phyloP scores from a whole-genome alignment of 1,284 basidiomycete genomes.

The Trichosporon coremiiforme region DNA sequence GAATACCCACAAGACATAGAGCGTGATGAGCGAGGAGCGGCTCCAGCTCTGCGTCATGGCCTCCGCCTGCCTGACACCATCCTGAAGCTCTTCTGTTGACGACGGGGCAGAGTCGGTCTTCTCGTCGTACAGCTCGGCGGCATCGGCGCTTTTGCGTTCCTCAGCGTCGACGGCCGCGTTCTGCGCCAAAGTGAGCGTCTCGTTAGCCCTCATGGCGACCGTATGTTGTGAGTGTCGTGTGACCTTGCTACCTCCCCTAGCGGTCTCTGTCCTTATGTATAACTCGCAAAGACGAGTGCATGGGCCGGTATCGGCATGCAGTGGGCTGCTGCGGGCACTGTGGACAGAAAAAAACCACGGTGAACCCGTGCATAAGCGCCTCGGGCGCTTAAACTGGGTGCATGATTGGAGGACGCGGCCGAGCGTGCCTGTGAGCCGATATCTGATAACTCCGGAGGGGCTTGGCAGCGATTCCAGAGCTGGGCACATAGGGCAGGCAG shows the following conservation, averaged over 20 bases:
- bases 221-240: background rate
- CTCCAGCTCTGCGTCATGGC: constrained; percentile 48
- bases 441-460: background rate
- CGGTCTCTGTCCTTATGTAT: background rate
- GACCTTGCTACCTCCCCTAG: too few species aligned
- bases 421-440: background rate
- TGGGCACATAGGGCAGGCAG: too few species aligned
- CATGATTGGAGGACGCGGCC: background rate
- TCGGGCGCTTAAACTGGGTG: background rate
- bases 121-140: background rate
- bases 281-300: background rate
- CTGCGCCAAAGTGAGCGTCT: constrained; percentile 20
- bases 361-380: background rate
- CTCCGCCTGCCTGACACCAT: constrained; percentile 41
- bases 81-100: constrained; percentile 30
- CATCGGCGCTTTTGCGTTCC: background rate
- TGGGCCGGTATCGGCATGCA: background rate
- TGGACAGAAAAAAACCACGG: background rate
- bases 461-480: background rate
- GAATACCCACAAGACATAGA: constrained; percentile 41
- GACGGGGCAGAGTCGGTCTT: constrained; percentile 5
- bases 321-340: background rate
- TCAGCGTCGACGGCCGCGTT: constrained; percentile 8
- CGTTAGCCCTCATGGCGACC: constrained; percentile 22
- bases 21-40: constrained; percentile 35